Base-by-base conservation (phyloP, 1,139 yeast genomes). In the Diutina catenulata region DNA sequence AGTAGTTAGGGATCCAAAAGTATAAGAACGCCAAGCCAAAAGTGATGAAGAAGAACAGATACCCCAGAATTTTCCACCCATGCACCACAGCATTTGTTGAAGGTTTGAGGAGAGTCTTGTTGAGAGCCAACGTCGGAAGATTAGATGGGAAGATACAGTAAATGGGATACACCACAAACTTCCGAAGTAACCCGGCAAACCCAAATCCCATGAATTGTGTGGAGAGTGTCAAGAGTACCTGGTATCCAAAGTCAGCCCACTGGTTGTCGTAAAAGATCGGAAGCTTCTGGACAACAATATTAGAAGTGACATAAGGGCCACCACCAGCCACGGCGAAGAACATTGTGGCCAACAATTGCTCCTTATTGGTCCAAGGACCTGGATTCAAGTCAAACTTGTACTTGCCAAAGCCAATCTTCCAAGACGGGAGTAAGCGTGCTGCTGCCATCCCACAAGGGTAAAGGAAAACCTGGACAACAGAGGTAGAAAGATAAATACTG, bases 281-380 rank as follows among this genome's bases (percentile, higher is more conserved):
- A 33, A 38, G 36, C 33, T 37, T 18, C 39, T 42, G 5, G 18
- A 63, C 68, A 39, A 62, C 58, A 41, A 70, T 62, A 45, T 70
- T 70, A 42, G 57, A 59, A 22, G 56, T 49, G 9, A 65, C 70
- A 40, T 70, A 69, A 31, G 70, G 61, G 33, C 62, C 52, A 21
- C 64, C 62, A 32, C 60, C 55, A 13, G 69, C 52, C 36, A 62
- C 62, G 28, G 65, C 56, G 46, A 64, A 64, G 44, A 69, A 57
- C 25, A 70, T 45, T 0, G 80, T 70, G 3, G 75, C 62, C 43
- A 75, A 59, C 76, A 76, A 73, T 59, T 80, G 84, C 50, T 80
- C 91, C 52, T 80, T 80, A 47, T 60, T 65, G 27, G 68, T 61
- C 82, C 84, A 80, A 5, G 76, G 75, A 6, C 79, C 79, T 2